A percentile compares a stretch with the other conserved stretches of the same genome.
phyloP scores from a whole-genome alignment of 805 yeast genomes.

The Naumovozyma baii region DNA sequence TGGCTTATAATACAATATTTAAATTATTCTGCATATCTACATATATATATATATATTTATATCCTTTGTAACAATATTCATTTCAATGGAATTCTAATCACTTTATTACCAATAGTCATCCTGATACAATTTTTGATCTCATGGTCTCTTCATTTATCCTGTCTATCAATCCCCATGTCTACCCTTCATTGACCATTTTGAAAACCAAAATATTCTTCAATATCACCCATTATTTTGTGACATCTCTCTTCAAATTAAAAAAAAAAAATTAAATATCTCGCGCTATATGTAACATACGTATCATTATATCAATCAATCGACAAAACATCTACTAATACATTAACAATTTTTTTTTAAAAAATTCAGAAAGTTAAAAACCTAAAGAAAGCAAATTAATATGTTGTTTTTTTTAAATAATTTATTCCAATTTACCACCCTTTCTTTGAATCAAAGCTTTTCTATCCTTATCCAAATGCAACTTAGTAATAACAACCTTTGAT shows the following conservation, averaged over 20 bases:
- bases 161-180: too few relatives aligned
- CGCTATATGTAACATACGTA: too few relatives aligned
- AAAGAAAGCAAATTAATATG: too few relatives aligned
- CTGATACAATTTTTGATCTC: neutral
- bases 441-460: constrained; percentile 94
- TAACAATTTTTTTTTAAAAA: too few relatives aligned
- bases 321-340: neutral
- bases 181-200: too few relatives aligned
- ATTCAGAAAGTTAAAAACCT: too few relatives aligned
- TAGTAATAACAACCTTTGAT: constrained; percentile 97
- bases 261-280: too few relatives aligned
- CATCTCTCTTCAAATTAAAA: too few relatives aligned
- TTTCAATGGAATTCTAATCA: neutral
- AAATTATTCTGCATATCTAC: too few relatives aligned
- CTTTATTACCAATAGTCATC: too few relatives aligned
- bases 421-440: constrained; percentile 96
- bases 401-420: constrained; percentile 34
- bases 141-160: neutral
- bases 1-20: too few relatives aligned
- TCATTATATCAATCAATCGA: too few relatives aligned
- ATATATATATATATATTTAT: constrained; percentile 5
- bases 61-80: constrained; percentile 2
- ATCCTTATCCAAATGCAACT: constrained; percentile 96
- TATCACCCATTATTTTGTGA: constrained; percentile 50
- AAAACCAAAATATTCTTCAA: constrained; percentile 75